A percentile compares a stretch with the other conserved stretches of the same genome.
Evolutionary conservation across 108 stramenopile species (phyloP).

Genomic region (Skeletonema menzelii): DNA sequence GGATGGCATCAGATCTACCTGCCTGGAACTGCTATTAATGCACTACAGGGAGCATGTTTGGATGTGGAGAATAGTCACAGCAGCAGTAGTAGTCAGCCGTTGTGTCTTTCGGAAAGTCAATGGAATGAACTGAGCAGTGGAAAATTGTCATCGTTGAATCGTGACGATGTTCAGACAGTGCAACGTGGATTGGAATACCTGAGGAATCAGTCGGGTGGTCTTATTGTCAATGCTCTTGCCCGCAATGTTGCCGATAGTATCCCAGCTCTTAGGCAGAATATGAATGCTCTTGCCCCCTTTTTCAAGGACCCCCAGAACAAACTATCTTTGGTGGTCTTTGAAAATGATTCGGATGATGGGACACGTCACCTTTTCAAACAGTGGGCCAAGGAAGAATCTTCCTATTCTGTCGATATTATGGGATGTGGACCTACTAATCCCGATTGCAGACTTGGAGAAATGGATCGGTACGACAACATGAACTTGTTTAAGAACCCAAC

Average conservation of each 20-base stretch:
- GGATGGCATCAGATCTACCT: slow-evolving; percentile 43
- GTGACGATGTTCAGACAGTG: slow-evolving; percentile 48
- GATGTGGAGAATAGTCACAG: slow-evolving; percentile 16
- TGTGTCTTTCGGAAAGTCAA: slow-evolving; percentile 36
- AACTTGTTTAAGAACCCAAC: slow-evolving; percentile 36
- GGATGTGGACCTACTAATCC: slow-evolving; percentile 45
- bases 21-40: slow-evolving; percentile 1
- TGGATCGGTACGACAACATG: slow-evolving; percentile 51
- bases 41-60: slow-evolving; percentile 38
- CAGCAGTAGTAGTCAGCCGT: slow-evolving; percentile 5
- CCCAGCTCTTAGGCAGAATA: slow-evolving; percentile 37
- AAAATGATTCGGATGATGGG: slow-evolving; percentile 57
- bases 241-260: slow-evolving; percentile 46
- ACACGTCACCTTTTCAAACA: slow-evolving; percentile 37
- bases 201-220: slow-evolving; percentile 33
- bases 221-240: slow-evolving; percentile 52
- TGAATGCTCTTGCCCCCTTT: slow-evolving; percentile 46
- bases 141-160: slow-evolving; percentile 34
- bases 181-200: slow-evolving; percentile 43
- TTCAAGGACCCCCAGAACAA: slow-evolving; percentile 17
- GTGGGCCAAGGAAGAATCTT: slow-evolving; percentile 28
- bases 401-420: slow-evolving; percentile 48
- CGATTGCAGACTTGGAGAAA: slow-evolving; percentile 43
- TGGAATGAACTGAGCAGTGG: slow-evolving; percentile 49
- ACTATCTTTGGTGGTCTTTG: slow-evolving; percentile 49